Percentiles rank a stretch among this genome's conserved stretches.
These are phyloP conservation scores for Citrus medica DNA, from an alignment of 345 rosid genomes.

Conservation along the genomic window DNA sequence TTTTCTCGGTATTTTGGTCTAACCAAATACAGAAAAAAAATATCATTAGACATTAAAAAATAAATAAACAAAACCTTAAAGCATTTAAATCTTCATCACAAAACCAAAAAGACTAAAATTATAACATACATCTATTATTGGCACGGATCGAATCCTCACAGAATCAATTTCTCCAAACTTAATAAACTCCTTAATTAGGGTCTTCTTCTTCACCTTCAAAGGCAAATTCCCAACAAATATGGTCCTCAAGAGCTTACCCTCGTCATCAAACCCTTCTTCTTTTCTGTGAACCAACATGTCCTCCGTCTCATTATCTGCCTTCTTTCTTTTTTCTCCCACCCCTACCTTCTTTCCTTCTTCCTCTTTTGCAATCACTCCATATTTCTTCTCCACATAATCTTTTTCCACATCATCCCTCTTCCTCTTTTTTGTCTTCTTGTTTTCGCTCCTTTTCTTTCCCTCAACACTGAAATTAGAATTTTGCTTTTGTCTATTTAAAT, in stretches of 20 bases:
- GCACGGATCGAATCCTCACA: constrained; percentile 87
- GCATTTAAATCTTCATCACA: neutral
- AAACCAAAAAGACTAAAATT: neutral
- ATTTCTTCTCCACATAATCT: constrained; percentile 67
- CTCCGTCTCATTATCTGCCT: constrained; percentile 49
- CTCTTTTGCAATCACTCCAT: constrained; percentile 37
- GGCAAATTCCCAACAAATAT: constrained; percentile 95
- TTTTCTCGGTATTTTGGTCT: constrained; percentile 87
- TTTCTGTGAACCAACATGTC: constrained; percentile 31
- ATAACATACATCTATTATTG: constrained; percentile 53
- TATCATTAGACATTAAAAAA: neutral
- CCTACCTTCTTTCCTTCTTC: constrained; percentile 22
- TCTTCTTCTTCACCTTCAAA: constrained; percentile 74
- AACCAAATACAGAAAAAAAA: constrained; percentile 21
- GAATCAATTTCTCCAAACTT: constrained; percentile 86
- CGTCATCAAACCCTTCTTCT: constrained; percentile 84
- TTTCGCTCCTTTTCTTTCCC: constrained; percentile 17
- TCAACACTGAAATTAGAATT: neutral
- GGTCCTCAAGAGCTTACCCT: constrained; percentile 81
- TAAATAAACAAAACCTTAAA: constrained; percentile 7
- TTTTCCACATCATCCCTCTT: constrained; percentile 90
- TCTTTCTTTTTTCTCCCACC: constrained; percentile 83
- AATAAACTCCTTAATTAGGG: constrained; percentile 64
- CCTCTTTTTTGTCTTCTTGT: constrained; percentile 62
- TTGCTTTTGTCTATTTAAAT: constrained; percentile 3